These are phyloP conservation scores for Flaveria bidentis DNA, from an alignment of 129 eudicot species.

Conservation along the genomic window DNA sequence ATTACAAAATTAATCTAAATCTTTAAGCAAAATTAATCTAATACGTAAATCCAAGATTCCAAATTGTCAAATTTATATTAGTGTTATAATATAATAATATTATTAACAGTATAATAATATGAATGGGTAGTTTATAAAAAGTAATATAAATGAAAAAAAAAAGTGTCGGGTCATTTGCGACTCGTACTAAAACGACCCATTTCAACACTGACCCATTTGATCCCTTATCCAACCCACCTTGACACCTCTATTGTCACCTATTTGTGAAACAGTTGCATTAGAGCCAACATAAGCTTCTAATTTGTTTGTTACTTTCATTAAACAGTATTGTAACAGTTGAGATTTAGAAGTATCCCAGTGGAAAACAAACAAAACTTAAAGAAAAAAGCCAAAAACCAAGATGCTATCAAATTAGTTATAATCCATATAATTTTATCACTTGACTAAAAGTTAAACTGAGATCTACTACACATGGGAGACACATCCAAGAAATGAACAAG, in stretches of 20 bases:
- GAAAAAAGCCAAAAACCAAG: constrained; percentile 19
- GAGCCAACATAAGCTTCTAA: constrained; percentile 35
- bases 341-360: constrained; percentile 17
- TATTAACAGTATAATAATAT: neutral
- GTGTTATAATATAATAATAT: neutral
- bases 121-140: neutral
- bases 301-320: constrained; percentile 35
- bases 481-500: constrained; percentile 30
- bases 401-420: constrained; percentile 20
- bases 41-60: neutral
- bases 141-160: neutral
- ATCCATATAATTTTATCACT: constrained; percentile 3
- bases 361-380: constrained; percentile 25
- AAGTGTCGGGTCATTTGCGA: neutral
- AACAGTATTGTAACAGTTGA: constrained; percentile 31
- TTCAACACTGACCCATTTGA: neutral
- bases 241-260: constrained; percentile 7
- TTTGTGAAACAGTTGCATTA: constrained; percentile 6
- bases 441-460: constrained; percentile 23
- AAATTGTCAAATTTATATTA: neutral
- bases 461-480: constrained; percentile 43
- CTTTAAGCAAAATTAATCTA: neutral
- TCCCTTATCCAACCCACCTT: neutral
- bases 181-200: neutral
- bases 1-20: too few species aligned